Percentiles rank a stretch among this genome's conserved stretches.
Conservation (phyloP, 345 rosid species). For the Iberis pinnata region DNA sequence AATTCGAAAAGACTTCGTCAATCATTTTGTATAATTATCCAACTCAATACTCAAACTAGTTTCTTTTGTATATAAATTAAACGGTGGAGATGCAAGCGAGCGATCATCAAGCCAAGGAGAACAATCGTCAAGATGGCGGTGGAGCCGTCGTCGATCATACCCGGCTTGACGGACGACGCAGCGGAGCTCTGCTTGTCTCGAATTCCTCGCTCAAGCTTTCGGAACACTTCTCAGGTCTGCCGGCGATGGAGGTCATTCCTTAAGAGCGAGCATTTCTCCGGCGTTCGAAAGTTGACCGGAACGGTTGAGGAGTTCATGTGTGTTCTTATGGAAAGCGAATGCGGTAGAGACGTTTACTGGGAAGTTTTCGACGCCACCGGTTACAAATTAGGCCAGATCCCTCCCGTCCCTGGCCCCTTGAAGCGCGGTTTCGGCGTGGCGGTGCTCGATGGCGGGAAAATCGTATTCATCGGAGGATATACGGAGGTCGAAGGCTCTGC, state of each 20-base stretch:
- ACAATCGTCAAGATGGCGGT: background rate
- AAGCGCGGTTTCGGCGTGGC: constrained; percentile 68
- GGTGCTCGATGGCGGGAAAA: constrained; percentile 54
- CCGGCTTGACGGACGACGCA: constrained; percentile 80
- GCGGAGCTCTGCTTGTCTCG: constrained; percentile 69
- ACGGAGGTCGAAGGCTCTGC: constrained; percentile 41
- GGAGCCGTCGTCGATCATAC: constrained; percentile 32
- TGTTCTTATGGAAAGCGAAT: constrained; percentile 50
- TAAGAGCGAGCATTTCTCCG: constrained; percentile 62
- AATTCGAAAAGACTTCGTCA: no score
- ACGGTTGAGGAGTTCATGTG: constrained; percentile 69
- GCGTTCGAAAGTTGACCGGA: constrained; percentile 52
- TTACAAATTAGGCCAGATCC: constrained; percentile 43
- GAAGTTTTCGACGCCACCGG: constrained; percentile 64
- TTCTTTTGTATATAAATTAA: no score
- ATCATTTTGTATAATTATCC: no score
- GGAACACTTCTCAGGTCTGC: constrained; percentile 56
- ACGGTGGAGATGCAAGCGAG: no score
- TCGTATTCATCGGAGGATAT: constrained; percentile 71
- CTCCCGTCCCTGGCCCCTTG: constrained; percentile 63
- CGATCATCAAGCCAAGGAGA: no score
- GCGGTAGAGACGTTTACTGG: constrained; percentile 76
- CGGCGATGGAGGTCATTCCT: constrained; percentile 68
- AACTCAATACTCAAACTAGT: no score
- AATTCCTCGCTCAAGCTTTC: constrained; percentile 54